A percentile compares a stretch with the other conserved stretches of the same genome.
Evolutionary conservation across 164 flowering plant genomes (phyloP).

Genomic region (Annona cherimola): DNA sequence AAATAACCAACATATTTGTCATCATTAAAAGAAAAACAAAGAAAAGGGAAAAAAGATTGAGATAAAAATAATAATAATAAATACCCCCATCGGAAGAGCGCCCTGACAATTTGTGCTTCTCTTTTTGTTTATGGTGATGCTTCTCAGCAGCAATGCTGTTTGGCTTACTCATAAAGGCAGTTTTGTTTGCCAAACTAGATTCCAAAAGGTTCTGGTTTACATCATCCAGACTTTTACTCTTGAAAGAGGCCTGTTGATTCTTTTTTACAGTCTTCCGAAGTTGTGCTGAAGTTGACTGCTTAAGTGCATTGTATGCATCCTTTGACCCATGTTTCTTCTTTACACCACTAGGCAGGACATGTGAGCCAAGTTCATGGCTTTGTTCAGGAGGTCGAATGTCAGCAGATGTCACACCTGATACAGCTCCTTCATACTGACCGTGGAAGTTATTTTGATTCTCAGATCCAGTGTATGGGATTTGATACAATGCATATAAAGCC

Average conservation of each 20-base stretch:
- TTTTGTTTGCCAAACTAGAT: neutral
- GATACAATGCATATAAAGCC: constrained; percentile 49
- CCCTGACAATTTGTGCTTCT: constrained; percentile 33
- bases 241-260: constrained; percentile 30
- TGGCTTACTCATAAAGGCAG: constrained; percentile 27
- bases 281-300: constrained; percentile 22
- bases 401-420: constrained; percentile 16
- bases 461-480: constrained; percentile 22
- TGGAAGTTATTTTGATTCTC: constrained; percentile 36
- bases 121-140: constrained; percentile 29
- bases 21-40: neutral
- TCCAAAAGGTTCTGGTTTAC: constrained; percentile 24
- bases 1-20: neutral
- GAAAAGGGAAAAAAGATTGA: too few species aligned
- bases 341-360: constrained; percentile 21
- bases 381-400: constrained; percentile 27
- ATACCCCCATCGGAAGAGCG: constrained; percentile 51
- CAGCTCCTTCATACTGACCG: constrained; percentile 24
- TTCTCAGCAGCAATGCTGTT: constrained; percentile 29
- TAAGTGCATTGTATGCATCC: constrained; percentile 28
- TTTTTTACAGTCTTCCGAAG: constrained; percentile 35
- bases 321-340: constrained; percentile 47
- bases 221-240: constrained; percentile 42
- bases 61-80: neutral
- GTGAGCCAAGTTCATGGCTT: constrained; percentile 18